These are phyloP conservation scores for Penicillium sp. DNA, from an alignment of 2,329 filamentous ascomycete species.

Conservation along the genomic window DNA sequence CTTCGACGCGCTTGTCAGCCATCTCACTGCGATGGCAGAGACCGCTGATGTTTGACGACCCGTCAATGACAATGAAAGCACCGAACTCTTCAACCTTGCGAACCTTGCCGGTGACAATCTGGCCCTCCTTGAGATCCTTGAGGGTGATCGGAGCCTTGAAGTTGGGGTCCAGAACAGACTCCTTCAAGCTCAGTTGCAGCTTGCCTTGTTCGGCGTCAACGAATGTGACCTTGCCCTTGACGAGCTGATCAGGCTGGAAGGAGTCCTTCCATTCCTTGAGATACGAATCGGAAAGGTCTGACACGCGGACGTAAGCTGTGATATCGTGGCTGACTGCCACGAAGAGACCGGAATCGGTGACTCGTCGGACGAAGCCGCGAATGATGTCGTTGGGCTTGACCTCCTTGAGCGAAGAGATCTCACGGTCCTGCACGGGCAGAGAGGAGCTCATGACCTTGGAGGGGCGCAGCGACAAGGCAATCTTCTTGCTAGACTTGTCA, in stretches of 20 bases:
- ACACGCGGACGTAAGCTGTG: constrained; percentile 77
- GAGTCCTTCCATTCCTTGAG: constrained; percentile 93
- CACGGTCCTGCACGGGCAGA: constrained; percentile 73
- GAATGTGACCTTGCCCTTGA: constrained; percentile 77
- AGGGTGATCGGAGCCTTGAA: constrained; percentile 72
- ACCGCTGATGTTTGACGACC: constrained; percentile 83
- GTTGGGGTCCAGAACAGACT: constrained; percentile 75
- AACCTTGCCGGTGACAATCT: constrained; percentile 83
- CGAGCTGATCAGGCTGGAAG: constrained; percentile 84
- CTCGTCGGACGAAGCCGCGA: constrained; percentile 87
- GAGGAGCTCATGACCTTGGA: constrained; percentile 88
- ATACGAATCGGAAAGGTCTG: constrained; percentile 84
- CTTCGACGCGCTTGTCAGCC: constrained; percentile 75
- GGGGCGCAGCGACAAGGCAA: constrained; percentile 77
- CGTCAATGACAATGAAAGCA: constrained; percentile 87
- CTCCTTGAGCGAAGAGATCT: constrained; percentile 69
- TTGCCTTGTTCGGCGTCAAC: constrained; percentile 68
- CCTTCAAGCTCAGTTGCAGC: constrained; percentile 82
- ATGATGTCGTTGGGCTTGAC: constrained; percentile 74
- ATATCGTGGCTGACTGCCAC: constrained; percentile 77
- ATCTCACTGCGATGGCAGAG: constrained; percentile 91
- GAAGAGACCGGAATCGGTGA: constrained; percentile 86
- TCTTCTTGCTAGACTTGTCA: constrained; percentile 78
- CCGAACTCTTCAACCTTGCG: constrained; percentile 94
- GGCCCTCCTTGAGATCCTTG: constrained; percentile 72